Evolutionary conservation across 768 basidiomycete genomes (phyloP).

Genomic region (Candolleomyces efflorescens): DNA sequence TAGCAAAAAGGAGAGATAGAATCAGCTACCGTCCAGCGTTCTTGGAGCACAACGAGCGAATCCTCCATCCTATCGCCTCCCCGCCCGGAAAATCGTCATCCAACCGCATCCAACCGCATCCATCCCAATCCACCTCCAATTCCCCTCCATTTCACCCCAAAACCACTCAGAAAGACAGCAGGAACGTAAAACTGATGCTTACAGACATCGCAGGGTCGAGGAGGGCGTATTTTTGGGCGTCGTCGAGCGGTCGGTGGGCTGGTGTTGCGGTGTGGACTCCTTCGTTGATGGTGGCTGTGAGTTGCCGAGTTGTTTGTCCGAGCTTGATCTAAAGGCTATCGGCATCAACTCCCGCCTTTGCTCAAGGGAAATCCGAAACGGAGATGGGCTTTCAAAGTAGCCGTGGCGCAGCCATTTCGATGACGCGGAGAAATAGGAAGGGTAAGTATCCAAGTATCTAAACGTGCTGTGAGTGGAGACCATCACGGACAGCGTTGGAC

Average conservation of each 20-base stretch:
- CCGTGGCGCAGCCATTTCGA: no score
- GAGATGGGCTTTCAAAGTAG: no score
- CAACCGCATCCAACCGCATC: neutral
- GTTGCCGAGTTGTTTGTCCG: no score
- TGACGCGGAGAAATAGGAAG: no score
- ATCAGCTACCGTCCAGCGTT: neutral
- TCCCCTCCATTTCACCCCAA: neutral
- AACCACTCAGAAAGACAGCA: neutral
- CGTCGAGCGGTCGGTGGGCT: neutral
- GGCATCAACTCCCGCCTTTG: no score
- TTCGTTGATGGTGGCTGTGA: no score
- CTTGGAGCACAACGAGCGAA: neutral
- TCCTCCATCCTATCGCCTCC: neutral
- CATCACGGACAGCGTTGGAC: no score
- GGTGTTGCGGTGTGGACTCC: no score
- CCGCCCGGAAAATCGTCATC: neutral
- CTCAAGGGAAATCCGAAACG: no score
- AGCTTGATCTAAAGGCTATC: no score
- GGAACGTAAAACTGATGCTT: neutral
- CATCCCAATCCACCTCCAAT: neutral
- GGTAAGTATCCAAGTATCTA: no score
- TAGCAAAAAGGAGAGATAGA: neutral
- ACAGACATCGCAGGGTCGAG: slow-evolving; percentile 1
- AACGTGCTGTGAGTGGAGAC: no score
- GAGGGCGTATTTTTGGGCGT: neutral